These are phyloP conservation scores for Schrenkiella parvula DNA, from an alignment of 345 rosid species.

Conservation along the genomic window DNA sequence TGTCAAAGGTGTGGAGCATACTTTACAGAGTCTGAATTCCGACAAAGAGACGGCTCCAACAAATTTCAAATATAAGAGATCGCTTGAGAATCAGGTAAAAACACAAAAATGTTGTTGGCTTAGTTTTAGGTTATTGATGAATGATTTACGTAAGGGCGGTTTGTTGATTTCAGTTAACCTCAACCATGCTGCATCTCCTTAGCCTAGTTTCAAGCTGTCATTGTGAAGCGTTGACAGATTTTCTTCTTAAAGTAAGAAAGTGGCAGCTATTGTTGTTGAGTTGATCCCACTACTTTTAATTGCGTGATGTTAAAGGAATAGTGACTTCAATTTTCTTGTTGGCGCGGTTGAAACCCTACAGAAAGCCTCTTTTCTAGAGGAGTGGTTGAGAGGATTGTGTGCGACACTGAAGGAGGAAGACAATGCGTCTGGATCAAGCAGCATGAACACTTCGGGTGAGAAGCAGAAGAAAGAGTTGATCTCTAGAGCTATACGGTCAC, in stretches of 20 bases:
- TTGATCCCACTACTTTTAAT: background rate
- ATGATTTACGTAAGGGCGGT: background rate
- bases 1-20: constrained; percentile 74
- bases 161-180: constrained; percentile 57
- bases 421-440: constrained; percentile 28
- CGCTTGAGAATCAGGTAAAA: constrained; percentile 85
- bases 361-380: constrained; percentile 81
- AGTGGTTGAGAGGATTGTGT: constrained; percentile 74
- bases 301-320: background rate
- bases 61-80: constrained; percentile 70
- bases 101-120: background rate
- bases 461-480: constrained; percentile 72
- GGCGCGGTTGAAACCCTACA: constrained; percentile 24
- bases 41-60: constrained; percentile 58
- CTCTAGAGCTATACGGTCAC: constrained; percentile 55
- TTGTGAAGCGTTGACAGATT: constrained; percentile 61
- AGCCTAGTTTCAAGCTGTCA: constrained; percentile 55
- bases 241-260: constrained; percentile 66
- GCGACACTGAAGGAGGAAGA: constrained; percentile 44
- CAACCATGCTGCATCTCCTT: constrained; percentile 77
- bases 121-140: constrained; percentile 2
- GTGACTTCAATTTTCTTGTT: background rate
- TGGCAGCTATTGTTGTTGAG: background rate
- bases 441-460: constrained; percentile 22
- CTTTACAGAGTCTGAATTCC: constrained; percentile 64